Conservation (phyloP, 129 eudicot genomes). For the Solidago caesia region DNA sequence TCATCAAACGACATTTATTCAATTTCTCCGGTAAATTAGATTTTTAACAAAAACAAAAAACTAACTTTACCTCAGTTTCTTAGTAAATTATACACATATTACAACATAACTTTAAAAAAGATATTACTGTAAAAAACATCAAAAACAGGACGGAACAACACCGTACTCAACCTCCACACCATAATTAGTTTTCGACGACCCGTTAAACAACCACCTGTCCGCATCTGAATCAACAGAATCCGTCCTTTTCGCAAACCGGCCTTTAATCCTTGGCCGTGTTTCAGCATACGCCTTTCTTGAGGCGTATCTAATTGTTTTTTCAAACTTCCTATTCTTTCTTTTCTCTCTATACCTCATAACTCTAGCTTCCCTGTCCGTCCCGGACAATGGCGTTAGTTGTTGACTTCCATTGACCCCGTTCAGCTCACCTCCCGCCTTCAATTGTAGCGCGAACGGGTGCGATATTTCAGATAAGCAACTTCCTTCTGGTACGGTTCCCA, state of each 20-base stretch:
- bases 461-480: constrained; percentile 67
- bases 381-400: constrained; percentile 31
- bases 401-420: constrained; percentile 27
- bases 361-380: constrained; percentile 73
- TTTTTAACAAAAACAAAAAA: constrained; percentile 12
- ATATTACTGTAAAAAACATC: background rate
- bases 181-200: constrained; percentile 6
- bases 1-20: constrained; percentile 11
- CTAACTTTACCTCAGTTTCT: constrained; percentile 8
- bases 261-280: constrained; percentile 78
- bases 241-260: constrained; percentile 73
- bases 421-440: constrained; percentile 23
- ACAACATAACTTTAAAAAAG: constrained; percentile 12
- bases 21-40: constrained; percentile 20
- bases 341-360: constrained; percentile 85
- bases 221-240: constrained; percentile 38
- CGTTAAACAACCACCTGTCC: constrained; percentile 45
- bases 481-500: constrained; percentile 80
- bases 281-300: constrained; percentile 91
- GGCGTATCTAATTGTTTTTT: constrained; percentile 85
- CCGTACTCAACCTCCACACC: constrained; percentile 48
- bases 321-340: constrained; percentile 81
- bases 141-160: constrained; percentile 59
- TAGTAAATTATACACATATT: constrained; percentile 26
- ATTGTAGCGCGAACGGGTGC: constrained; percentile 37